Conservation (phyloP, 345 rosid species). For the Gynandropsis gynandra region DNA sequence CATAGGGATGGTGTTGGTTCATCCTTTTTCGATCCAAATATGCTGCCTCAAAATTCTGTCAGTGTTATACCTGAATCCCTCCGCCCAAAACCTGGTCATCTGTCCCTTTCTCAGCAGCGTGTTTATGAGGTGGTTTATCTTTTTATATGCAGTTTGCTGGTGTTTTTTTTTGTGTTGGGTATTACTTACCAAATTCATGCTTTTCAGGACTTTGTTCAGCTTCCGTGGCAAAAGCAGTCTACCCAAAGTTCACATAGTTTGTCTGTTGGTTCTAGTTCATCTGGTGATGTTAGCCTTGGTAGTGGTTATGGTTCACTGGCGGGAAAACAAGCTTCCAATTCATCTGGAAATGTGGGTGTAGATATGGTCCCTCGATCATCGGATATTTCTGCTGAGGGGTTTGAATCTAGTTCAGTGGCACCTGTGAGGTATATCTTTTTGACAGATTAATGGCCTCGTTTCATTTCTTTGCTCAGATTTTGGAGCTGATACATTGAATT, state of each 20-base stretch:
- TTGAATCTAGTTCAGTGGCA: constrained; percentile 48
- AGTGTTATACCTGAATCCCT: constrained; percentile 82
- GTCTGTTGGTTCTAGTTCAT: constrained; percentile 47
- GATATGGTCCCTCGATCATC: constrained; percentile 49
- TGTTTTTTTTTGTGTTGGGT: constrained; percentile 15
- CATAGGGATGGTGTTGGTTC: constrained; percentile 73
- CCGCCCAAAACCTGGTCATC: constrained; percentile 90
- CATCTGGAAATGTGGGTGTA: constrained; percentile 48
- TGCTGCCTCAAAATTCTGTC: constrained; percentile 63
- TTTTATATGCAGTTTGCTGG: constrained; percentile 11
- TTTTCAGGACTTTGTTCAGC: constrained; percentile 85
- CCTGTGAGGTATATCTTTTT: constrained; percentile 42
- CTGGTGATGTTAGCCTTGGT: constrained; percentile 41
- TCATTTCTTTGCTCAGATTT: constrained; percentile 2
- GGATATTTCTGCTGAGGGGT: constrained; percentile 54
- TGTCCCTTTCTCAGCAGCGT: constrained; percentile 80
- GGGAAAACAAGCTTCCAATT: constrained; percentile 45
- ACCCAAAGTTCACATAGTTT: constrained; percentile 50
- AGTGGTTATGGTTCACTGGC: constrained; percentile 43
- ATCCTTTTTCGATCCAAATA: constrained; percentile 61
- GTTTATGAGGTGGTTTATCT: constrained; percentile 86
- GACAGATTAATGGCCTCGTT: neutral
- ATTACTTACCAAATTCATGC: neutral
- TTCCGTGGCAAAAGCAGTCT: constrained; percentile 94
- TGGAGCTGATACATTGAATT: constrained; percentile 13